Evolutionary conservation across 257 asterid species (phyloP).

Genomic region (Coffea eugenioides): DNA sequence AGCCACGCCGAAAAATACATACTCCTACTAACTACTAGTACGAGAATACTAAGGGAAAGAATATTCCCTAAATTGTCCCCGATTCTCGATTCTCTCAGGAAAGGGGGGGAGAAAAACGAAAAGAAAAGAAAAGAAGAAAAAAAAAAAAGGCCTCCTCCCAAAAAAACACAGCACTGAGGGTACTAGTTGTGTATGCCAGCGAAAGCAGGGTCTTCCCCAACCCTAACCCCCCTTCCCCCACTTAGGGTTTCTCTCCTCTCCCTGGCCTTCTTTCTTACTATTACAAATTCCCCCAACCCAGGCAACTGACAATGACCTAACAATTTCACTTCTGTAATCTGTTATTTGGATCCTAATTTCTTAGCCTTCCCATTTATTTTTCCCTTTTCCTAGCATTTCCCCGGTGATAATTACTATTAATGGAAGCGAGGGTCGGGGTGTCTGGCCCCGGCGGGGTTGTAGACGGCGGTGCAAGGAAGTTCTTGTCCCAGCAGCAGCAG

Average conservation of each 20-base stretch:
- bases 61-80: slow-evolving; percentile 25
- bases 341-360: neutral
- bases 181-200: no score
- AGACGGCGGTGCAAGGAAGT: slow-evolving; percentile 72
- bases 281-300: neutral
- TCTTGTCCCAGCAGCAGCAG: slow-evolving; percentile 38
- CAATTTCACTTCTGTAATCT: neutral
- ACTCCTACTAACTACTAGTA: no score
- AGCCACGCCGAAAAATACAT: slow-evolving; percentile 21
- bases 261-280: neutral
- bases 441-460: slow-evolving; percentile 46
- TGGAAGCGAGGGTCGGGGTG: slow-evolving; percentile 84
- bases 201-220: neutral
- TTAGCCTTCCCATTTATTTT: neutral
- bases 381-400: neutral
- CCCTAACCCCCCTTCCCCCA: neutral
- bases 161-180: no score
- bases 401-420: slow-evolving; percentile 4
- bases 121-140: no score
- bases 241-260: slow-evolving; percentile 20
- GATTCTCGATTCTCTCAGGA: neutral
- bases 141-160: no score
- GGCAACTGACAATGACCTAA: neutral
- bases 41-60: neutral
- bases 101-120: neutral